These are phyloP conservation scores for Geotrichum carabidarum DNA, from an alignment of 1,139 yeast genomes.

Conservation along the genomic window DNA sequence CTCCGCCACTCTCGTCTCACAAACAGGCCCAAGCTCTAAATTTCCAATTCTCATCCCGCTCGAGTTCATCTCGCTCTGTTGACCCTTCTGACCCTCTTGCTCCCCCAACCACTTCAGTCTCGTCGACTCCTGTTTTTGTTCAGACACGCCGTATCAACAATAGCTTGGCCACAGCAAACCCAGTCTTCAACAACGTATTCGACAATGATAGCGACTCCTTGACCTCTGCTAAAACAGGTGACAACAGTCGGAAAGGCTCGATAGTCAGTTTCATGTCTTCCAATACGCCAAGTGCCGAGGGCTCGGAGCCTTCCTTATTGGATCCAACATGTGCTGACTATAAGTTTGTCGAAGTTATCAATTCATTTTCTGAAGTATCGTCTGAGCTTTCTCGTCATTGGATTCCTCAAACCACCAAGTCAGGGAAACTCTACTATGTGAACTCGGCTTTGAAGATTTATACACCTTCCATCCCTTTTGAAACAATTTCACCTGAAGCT, in stretches of 20 bases:
- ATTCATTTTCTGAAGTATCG: constrained; percentile 7
- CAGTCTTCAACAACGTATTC: constrained; percentile 15
- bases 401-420: constrained; percentile 32
- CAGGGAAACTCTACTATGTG: constrained; percentile 30
- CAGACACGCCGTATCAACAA: constrained; percentile 11
- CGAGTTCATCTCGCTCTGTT: not conserved
- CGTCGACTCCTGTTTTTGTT: constrained; percentile 11
- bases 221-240: constrained; percentile 5
- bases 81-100: constrained; percentile 18
- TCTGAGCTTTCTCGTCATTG: constrained; percentile 27
- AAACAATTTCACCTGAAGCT: constrained; percentile 20
- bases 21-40: not conserved
- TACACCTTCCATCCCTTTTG: constrained; percentile 29
- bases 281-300: constrained; percentile 13
- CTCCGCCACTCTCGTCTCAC: not conserved
- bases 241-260: constrained; percentile 24
- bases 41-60: constrained; percentile 1
- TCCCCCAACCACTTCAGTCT: constrained; percentile 9
- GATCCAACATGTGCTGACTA: constrained; percentile 20
- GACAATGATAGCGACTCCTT: constrained; percentile 10
- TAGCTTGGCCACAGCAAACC: constrained; percentile 6
- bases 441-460: constrained; percentile 27
- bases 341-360: constrained; percentile 21
- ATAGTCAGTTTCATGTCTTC: constrained; percentile 23
- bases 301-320: constrained; percentile 16